phyloP scores from a whole-genome alignment of 768 basidiomycete genomes.

The Thelephora ganbajun region DNA sequence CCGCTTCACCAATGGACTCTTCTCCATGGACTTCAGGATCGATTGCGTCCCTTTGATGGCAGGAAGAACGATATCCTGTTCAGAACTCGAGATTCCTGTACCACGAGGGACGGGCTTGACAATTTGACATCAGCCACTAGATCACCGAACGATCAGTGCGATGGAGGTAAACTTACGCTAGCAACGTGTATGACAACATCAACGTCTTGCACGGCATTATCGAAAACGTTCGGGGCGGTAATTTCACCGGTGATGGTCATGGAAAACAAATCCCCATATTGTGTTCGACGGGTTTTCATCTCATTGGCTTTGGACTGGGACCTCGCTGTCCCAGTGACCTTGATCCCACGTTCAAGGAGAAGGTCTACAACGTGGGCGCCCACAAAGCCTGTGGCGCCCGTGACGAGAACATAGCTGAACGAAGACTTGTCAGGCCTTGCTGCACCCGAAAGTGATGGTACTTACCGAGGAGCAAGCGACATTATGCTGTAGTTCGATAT shows the following conservation, averaged over 20 bases:
- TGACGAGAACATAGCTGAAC: constrained; percentile 3
- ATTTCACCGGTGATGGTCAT: constrained; percentile 32
- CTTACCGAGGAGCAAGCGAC: too few species aligned
- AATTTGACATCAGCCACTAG: too few species aligned
- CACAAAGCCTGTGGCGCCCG: constrained; percentile 16
- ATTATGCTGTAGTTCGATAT: too few species aligned
- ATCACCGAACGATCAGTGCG: background rate
- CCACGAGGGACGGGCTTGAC: background rate
- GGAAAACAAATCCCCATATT: constrained; percentile 16
- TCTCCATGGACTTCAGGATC: constrained; percentile 8
- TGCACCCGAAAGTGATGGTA: too few species aligned
- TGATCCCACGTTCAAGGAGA: constrained; percentile 22
- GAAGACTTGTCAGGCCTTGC: too few species aligned
- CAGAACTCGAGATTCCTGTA: background rate
- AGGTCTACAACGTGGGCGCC: constrained; percentile 17
- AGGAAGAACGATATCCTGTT: constrained; percentile 8
- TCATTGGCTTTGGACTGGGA: constrained; percentile 26
- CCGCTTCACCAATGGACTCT: constrained; percentile 11
- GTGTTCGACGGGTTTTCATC: constrained; percentile 21
- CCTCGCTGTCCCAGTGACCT: constrained; percentile 25
- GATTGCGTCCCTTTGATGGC: constrained; percentile 10
- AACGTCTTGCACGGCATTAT: constrained; percentile 32
- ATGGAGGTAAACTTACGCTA: constrained; percentile 1
- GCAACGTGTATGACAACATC: constrained; percentile 25
- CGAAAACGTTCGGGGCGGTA: constrained; percentile 21